These are phyloP conservation scores for Purshia tridentata DNA, from an alignment of 306 rosid genomes.

Conservation along the genomic window DNA sequence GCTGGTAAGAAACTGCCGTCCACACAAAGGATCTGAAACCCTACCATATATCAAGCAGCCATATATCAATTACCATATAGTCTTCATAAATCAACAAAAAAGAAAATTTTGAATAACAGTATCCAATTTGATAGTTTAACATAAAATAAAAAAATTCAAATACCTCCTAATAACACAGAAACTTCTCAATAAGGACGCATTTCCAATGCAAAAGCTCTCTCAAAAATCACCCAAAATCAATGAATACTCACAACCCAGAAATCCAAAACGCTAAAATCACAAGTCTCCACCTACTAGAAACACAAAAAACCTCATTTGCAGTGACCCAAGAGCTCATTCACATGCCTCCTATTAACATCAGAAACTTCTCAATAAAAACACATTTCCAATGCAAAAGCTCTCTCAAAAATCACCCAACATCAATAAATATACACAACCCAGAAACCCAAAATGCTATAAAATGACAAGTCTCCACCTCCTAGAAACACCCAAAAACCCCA, in stretches of 20 bases:
- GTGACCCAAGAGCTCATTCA: neutral
- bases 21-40: conserved; percentile 90
- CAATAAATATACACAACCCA: conserved; percentile 22
- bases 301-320: neutral
- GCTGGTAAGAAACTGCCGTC: conserved; percentile 87
- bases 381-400: neutral
- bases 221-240: conserved; percentile 8
- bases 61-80: neutral
- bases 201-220: neutral
- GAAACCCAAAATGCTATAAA: neutral
- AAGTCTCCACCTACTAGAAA: conserved; percentile 20
- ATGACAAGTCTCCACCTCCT: conserved; percentile 21
- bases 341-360: neutral
- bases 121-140: neutral
- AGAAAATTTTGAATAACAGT: neutral
- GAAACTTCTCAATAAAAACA: neutral
- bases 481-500: neutral
- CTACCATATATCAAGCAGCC: conserved; percentile 34
- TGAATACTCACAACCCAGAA: conserved; percentile 16
- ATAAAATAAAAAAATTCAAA: neutral
- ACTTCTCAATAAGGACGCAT: neutral
- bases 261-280: neutral
- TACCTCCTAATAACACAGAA: neutral
- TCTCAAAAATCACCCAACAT: neutral
- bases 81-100: neutral